These are phyloP conservation scores for Diaporthe ilicicola DNA, from an alignment of 2,329 filamentous ascomycete species.

Conservation along the genomic window DNA sequence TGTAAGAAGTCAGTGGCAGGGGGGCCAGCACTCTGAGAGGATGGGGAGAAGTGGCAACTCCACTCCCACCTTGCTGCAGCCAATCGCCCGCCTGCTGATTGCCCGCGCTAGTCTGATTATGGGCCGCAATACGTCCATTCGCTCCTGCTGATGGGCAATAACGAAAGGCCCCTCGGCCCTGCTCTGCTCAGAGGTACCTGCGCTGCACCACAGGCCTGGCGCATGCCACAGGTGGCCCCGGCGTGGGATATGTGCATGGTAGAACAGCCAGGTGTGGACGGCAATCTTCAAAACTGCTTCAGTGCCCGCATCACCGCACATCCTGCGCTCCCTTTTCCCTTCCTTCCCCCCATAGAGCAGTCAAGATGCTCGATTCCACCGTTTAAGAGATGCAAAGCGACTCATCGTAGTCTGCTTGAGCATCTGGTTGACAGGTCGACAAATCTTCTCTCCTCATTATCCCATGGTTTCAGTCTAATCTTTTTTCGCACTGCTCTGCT, in stretches of 20 bases:
- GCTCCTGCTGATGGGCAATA: constrained; percentile 12
- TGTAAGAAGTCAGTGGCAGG: constrained; percentile 21
- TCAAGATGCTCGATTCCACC: constrained; percentile 63
- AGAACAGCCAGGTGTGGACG: constrained; percentile 7
- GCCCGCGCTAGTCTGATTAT: constrained; percentile 21
- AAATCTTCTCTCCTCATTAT: constrained; percentile 41
- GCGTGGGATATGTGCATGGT: background rate
- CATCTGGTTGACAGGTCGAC: constrained; percentile 38
- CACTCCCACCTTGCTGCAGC: constrained; percentile 1
- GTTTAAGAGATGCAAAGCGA: constrained; percentile 62
- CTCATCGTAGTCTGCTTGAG: constrained; percentile 64
- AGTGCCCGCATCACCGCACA: constrained; percentile 40
- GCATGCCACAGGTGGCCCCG: background rate
- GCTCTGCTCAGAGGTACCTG: constrained; percentile 5
- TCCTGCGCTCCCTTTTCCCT: constrained; percentile 42
- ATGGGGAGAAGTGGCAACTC: constrained; percentile 17
- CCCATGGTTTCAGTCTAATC: constrained; percentile 32
- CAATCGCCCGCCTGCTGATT: constrained; percentile 22
- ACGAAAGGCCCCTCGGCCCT: background rate
- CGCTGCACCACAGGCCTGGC: constrained; percentile 1
- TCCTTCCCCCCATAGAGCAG: constrained; percentile 59
- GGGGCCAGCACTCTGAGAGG: background rate
- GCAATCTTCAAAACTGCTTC: constrained; percentile 46
- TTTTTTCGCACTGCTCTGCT: constrained; percentile 23
- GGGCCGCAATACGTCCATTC: constrained; percentile 17